Evolutionary conservation across 2,329 filamentous ascomycete genomes (phyloP), one percentile per base, ranked within the genome.

Genomic region (Paecilomyces sp.): DNA sequence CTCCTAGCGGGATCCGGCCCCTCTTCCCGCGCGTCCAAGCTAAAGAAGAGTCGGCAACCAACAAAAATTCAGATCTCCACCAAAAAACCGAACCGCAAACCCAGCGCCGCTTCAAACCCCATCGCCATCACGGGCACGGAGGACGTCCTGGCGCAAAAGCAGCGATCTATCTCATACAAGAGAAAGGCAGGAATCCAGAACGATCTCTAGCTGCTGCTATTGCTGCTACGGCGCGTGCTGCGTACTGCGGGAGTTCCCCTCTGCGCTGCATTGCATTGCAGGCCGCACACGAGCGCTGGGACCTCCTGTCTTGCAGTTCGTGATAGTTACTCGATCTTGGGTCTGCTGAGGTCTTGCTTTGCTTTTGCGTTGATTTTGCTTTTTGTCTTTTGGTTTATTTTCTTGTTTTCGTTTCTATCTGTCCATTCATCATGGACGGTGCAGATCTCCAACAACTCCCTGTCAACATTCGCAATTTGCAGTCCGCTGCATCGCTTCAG

Each of bases 401-500:
- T 15, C 36, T 58, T 28, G 5, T 13, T 54, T n/a, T 54, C 34
- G 22, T 25, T 22, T 41, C 2, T 18, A 6, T 41, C 13, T 22
- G 22, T 22, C 22, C 22, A 22, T 41, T n/a, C 53, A 58, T n/a
- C 28, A 74, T 75, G 73, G 68, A 74, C 61, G 57, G 25, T 28
- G 59, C 64, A 36, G 62, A 58, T 30, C 62, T 66, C 34, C 69
- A 55, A 60, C 62, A 25, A 53, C 62, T 57, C 61, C 66, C 54
- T 60, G 63, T 62, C 62, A 64, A 13, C 57, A 66, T 41, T n/a
- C 60, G 61, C 50, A 59, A 55, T 56, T 57, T 57, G 47, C 66
- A 63, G 53, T 65, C 65, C 30, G 22, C 47, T 9, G 58, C 52
- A 55, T 62, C 63, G 25, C 69, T 69, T 0, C 62, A 66, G 4